Base-by-base conservation (phyloP, 306 rosid genomes). In the Rubus parviflorus region DNA sequence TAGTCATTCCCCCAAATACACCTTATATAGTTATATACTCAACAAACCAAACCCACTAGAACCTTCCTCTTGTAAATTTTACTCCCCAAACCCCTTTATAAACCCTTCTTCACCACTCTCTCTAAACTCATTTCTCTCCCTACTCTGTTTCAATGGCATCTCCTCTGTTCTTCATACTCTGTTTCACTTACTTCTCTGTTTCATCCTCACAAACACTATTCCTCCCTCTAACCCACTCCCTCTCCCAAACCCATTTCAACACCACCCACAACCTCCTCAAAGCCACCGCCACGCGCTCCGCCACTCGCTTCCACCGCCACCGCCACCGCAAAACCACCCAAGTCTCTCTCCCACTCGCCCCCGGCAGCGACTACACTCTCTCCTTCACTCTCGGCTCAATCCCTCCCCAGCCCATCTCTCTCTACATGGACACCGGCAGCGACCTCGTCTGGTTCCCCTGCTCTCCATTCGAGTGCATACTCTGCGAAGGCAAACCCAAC, bases 361-460 rank as follows among this genome's bases (percentile, higher is more conserved):
- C 97, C 0, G 98, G 98, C 25, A 92, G 97, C 38, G 98, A 95
- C 72, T 95, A 95, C 71, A 90, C 97, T 1, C 92, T 94, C 1
- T 85, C 97, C 9, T 87, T 94, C 80, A 83, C 83, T 17, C 51
- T 92, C 57, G 93, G 87, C 51, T 69, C 96, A 0, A 16, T 57
- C 70, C 84, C 87, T 77, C 76, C 92, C 2, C 96, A 92, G 51
- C 82, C 76, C 67, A 82, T 92, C 38, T 89, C 95, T 17, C 93
- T 95, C 40, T 95, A 95, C 78, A 92, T 95, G 98, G 98, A 95
- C 85, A 95, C 98, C 0, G 97, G 98, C 19, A 90, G 97, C 65
- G 98, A 95, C 87, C 88, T 95, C 0, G 97, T 95, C 8, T 95
- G 98, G 98, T 88, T 92, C 84, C 98, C 98, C 6, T 95, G 98